phyloP scores from a whole-genome alignment of 2,329 filamentous ascomycete genomes.

The Aspergillus costaricaensis region DNA sequence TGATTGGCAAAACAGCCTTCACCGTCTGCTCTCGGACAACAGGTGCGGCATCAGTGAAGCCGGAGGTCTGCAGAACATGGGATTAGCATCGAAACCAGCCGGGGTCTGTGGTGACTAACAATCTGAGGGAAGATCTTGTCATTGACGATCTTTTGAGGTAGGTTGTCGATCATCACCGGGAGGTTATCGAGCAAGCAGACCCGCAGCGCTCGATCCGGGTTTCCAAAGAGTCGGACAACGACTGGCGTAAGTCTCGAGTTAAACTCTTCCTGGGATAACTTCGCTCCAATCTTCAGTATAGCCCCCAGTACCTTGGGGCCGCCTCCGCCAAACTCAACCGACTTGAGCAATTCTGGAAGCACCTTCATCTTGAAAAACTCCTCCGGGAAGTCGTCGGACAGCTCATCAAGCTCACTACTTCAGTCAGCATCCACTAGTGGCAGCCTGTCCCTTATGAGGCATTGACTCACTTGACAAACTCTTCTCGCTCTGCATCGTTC shows the following conservation, averaged over 20 bases:
- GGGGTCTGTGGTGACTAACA: slow-evolving; percentile 52
- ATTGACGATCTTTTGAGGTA: slow-evolving; percentile 85
- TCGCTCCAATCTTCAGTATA: slow-evolving; percentile 86
- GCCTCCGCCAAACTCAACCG: slow-evolving; percentile 95
- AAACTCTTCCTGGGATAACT: slow-evolving; percentile 87
- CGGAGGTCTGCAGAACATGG: slow-evolving; percentile 65
- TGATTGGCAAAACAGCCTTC: slow-evolving; percentile 85
- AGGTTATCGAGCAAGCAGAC: slow-evolving; percentile 89
- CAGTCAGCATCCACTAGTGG: slow-evolving; percentile 24
- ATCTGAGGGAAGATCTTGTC: slow-evolving; percentile 97
- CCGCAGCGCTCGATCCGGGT: slow-evolving; percentile 86
- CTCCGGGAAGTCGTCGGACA: slow-evolving; percentile 92
- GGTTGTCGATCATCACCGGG: slow-evolving; percentile 84
- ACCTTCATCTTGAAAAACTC: slow-evolving; percentile 99
- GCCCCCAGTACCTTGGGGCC: slow-evolving; percentile 86
- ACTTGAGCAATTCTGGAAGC: slow-evolving; percentile 92
- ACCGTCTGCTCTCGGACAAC: slow-evolving; percentile 94
- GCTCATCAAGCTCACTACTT: slow-evolving; percentile 70
- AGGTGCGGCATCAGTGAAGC: slow-evolving; percentile 88
- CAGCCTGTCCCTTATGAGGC: neutral
- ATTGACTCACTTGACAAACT: slow-evolving; percentile 69
- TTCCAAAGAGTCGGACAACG: slow-evolving; percentile 81
- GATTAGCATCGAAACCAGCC: neutral
- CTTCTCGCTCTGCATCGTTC: slow-evolving; percentile 76
- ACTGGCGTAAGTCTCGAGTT: slow-evolving; percentile 81